Evolutionary conservation across 768 basidiomycete genomes (phyloP).

Genomic region (Suillus subaureus): DNA sequence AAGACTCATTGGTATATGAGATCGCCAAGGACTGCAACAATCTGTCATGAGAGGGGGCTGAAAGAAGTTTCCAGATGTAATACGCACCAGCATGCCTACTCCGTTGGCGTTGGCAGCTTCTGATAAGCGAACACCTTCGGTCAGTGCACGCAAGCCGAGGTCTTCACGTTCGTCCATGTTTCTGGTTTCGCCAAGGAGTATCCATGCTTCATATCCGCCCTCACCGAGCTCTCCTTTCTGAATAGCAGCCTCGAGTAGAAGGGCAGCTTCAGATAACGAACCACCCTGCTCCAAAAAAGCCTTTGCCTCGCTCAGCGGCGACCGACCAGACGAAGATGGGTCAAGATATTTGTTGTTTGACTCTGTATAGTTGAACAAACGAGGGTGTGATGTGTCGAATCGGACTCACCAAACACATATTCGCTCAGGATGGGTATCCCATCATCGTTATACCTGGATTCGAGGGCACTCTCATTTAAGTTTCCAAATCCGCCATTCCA

Average conservation of each 20-base stretch:
- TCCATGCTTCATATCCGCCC: slow-evolving; percentile 89
- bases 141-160: slow-evolving; percentile 76
- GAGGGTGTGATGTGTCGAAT: background rate
- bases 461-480: slow-evolving; percentile 34
- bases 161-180: slow-evolving; percentile 91
- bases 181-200: slow-evolving; percentile 85
- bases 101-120: slow-evolving; percentile 66
- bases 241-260: slow-evolving; percentile 90
- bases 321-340: slow-evolving; percentile 47
- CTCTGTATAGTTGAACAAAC: slow-evolving; percentile 46
- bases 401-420: slow-evolving; percentile 75
- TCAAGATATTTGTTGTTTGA: slow-evolving; percentile 71
- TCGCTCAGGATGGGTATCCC: slow-evolving; percentile 74
- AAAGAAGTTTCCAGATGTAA: background rate
- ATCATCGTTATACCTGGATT: slow-evolving; percentile 61
- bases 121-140: slow-evolving; percentile 68
- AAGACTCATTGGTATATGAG: slow-evolving; percentile 93
- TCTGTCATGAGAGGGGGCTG: background rate
- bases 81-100: slow-evolving; percentile 72
- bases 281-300: slow-evolving; percentile 76
- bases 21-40: slow-evolving; percentile 82
- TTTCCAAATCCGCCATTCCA: slow-evolving; percentile 63
- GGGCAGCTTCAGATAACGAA: slow-evolving; percentile 82
- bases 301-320: slow-evolving; percentile 71
- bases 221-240: slow-evolving; percentile 79